Evolutionary conservation across 352 stramenopile genomes (phyloP).

Genomic region (Pythium folliculosum): DNA sequence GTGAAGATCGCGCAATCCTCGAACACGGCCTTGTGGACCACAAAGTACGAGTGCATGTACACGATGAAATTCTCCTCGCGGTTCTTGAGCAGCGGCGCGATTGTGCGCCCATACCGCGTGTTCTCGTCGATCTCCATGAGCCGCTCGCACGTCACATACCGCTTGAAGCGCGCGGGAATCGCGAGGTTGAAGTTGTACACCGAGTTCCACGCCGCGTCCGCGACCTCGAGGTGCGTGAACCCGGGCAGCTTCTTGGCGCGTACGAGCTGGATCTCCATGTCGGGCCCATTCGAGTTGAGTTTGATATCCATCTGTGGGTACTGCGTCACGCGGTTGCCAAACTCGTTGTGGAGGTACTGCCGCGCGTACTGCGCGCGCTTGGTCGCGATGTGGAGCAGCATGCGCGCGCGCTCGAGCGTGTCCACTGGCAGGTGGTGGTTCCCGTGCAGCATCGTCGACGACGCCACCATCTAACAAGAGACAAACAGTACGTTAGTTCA

Average conservation of each 20-base stretch:
- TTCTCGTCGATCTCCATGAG: constrained; percentile 80
- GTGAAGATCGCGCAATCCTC: constrained; percentile 65
- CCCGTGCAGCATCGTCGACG: constrained; percentile 57
- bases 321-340: constrained; percentile 38
- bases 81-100: constrained; percentile 68
- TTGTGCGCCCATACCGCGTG: constrained; percentile 77
- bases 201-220: constrained; percentile 72
- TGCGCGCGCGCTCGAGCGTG: constrained; percentile 49
- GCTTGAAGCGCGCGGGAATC: constrained; percentile 62
- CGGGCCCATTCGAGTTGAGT: constrained; percentile 73
- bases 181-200: constrained; percentile 80
- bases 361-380: constrained; percentile 55
- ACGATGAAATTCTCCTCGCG: constrained; percentile 55
- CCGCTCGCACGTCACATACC: constrained; percentile 65
- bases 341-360: constrained; percentile 55
- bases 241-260: constrained; percentile 56
- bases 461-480: constrained; percentile 30
- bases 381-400: constrained; percentile 55
- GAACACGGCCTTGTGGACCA: constrained; percentile 58
- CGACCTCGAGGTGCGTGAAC: constrained; percentile 64
- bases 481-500: background rate
- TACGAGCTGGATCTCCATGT: constrained; percentile 81
- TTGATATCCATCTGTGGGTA: constrained; percentile 82
- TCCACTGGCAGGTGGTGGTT: constrained; percentile 67
- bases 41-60: constrained; percentile 81